phyloP scores from a whole-genome alignment of 345 rosid species.

The Euphorbia peplus region DNA sequence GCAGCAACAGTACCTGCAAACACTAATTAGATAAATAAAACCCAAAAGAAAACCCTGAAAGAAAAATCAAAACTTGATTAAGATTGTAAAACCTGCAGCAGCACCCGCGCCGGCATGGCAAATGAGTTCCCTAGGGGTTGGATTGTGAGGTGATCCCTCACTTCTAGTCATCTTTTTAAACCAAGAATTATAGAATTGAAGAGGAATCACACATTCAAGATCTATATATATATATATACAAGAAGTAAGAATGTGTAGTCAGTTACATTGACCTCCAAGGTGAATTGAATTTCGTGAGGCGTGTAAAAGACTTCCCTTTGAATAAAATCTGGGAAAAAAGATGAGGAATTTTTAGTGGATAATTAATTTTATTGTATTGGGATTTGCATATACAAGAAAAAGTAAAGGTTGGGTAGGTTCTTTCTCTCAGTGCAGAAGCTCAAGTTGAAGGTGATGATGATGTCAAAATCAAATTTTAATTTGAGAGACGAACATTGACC shows the following conservation, averaged over 20 bases:
- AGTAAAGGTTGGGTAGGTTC: not conserved
- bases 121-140: conserved; percentile 37
- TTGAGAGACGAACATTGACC: not conserved
- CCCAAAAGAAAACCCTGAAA: not conserved
- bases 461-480: conserved; percentile 4
- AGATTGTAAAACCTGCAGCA: conserved; percentile 75
- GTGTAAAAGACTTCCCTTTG: conserved; percentile 6
- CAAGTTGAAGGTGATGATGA: conserved; percentile 6
- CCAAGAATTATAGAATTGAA: conserved; percentile 8
- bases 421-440: too few relatives aligned
- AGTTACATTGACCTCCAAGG: conserved; percentile 24
- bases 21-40: conserved; percentile 6
- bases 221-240: conserved; percentile 21
- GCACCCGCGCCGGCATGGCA: conserved; percentile 83
- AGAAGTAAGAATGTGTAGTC: conserved; percentile 3
- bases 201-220: conserved; percentile 27
- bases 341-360: not conserved
- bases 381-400: not conserved
- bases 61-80: not conserved
- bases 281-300: conserved; percentile 1
- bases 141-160: conserved; percentile 35
- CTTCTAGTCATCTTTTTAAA: conserved; percentile 44
- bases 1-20: conserved; percentile 86
- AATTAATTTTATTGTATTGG: too few relatives aligned
- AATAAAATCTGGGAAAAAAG: not conserved